Conservation (phyloP, 306 rosid genomes). For the Trichosanthes cucumerina region DNA sequence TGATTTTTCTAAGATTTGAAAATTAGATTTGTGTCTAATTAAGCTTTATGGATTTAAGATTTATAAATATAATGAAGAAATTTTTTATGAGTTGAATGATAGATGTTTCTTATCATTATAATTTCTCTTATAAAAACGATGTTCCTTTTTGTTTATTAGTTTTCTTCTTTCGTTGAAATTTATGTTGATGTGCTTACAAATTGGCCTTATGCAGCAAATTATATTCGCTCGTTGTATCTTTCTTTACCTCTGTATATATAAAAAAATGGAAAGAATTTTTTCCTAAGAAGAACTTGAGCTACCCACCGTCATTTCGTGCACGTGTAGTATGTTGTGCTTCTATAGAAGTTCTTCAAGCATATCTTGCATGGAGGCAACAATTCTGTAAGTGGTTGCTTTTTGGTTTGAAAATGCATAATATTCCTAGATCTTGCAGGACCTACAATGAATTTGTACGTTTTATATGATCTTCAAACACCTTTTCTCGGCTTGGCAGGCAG, state of each 20-base stretch:
- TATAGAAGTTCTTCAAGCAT: slow-evolving; percentile 57
- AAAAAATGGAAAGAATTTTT: slow-evolving; percentile 57
- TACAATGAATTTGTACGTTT: neutral
- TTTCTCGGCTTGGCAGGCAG: neutral
- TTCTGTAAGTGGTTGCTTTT: slow-evolving; percentile 29
- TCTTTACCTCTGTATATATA: slow-evolving; percentile 50
- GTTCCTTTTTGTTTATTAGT: neutral
- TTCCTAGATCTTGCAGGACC: neutral
- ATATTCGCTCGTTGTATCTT: slow-evolving; percentile 51
- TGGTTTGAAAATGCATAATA: neutral
- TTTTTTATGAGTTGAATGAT: neutral
- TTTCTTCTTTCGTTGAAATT: neutral
- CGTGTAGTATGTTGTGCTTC: slow-evolving; percentile 50
- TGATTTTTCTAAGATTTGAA: neutral
- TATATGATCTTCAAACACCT: neutral
- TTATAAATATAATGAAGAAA: neutral
- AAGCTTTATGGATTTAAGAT: neutral
- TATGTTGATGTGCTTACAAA: neutral
- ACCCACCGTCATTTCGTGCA: slow-evolving; percentile 55
- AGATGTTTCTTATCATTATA: neutral
- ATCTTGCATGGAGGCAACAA: slow-evolving; percentile 75
- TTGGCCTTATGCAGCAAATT: slow-evolving; percentile 43
- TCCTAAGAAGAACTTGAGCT: slow-evolving; percentile 36
- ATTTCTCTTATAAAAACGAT: neutral
- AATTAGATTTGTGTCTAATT: neutral